Conservation (phyloP, 495 filamentous ascomycete genomes). For the Penicillium silybi region DNA sequence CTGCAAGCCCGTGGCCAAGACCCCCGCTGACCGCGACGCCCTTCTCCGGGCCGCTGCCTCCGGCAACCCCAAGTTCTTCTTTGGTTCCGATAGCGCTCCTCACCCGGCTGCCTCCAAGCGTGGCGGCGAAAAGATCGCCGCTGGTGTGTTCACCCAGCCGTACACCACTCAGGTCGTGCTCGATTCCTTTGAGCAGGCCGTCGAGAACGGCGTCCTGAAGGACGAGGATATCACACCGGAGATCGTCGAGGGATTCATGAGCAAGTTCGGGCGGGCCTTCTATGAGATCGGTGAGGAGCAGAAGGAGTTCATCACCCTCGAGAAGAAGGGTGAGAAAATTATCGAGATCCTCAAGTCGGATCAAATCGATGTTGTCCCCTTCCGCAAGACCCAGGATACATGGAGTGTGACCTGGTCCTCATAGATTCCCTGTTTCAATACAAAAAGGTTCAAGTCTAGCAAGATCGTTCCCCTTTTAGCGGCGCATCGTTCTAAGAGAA, state of each 20-base stretch:
- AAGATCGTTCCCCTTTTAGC: slow-evolving; percentile 1
- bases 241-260: slow-evolving; percentile 69
- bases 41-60: slow-evolving; percentile 64
- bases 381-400: slow-evolving; percentile 60
- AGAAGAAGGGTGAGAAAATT: slow-evolving; percentile 58
- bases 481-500: slow-evolving; percentile 5
- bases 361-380: slow-evolving; percentile 65
- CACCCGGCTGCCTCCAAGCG: slow-evolving; percentile 73
- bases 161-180: slow-evolving; percentile 73
- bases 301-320: slow-evolving; percentile 57
- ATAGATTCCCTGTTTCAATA: slow-evolving; percentile 5
- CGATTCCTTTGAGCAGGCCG: slow-evolving; percentile 66
- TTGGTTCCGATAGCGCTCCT: slow-evolving; percentile 67
- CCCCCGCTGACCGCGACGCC: slow-evolving; percentile 68
- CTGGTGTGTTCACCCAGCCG: slow-evolving; percentile 90
- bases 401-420: slow-evolving; percentile 54
- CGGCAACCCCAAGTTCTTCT: slow-evolving; percentile 78
- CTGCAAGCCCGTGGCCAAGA: slow-evolving; percentile 83
- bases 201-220: slow-evolving; percentile 60
- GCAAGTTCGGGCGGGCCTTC: slow-evolving; percentile 68
- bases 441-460: slow-evolving; percentile 5
- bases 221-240: slow-evolving; percentile 67
- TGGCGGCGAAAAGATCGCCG: slow-evolving; percentile 60
- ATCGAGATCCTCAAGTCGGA: slow-evolving; percentile 45
- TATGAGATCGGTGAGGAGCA: slow-evolving; percentile 54